Base-by-base conservation (phyloP, 176 grass and related monocot species). In the Aegilops bicornis region DNA sequence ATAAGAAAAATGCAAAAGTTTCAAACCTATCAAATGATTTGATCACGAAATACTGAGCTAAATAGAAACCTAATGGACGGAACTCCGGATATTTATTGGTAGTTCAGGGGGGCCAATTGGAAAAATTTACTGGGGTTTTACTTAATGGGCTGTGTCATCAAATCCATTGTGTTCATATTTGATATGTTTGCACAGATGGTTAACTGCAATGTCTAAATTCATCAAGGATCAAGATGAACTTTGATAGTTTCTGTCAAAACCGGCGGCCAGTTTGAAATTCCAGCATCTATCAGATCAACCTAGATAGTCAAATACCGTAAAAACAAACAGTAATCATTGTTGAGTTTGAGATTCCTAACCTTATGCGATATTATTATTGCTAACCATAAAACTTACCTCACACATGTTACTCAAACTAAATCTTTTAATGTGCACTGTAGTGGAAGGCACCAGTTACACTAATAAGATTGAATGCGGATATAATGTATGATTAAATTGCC, bases 101-200 rank as follows among this genome's bases (percentile, higher is more conserved):
- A 40, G 17, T 32, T 76, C 2, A 37, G 0, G 69, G 40, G 10
- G 40, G 2, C 14, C 42, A 82, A 76, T 61, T 14, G 50, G 27
- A 85, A 66, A 11, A 60, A 10, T 1, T 6, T 23, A 64, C 24
- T 17, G 59, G 78, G 7, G 11, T 43, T 68, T 79, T 45, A 70
- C 6, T 43, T 11, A 7, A 45, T 59, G 33, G 32, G 15, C 76
- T 16, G 13, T 42, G 20, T 22, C 64, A 69, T 79, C 23, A 61
- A 86, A 79, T 58, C 35, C 23, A 11, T 24, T 23, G 24, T 40
- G 36, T 79, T 70, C 69, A 35, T 39, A 86, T 58, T 79, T 61
- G 31, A 71, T 71, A 54, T 68, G 30, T 45, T 10, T 9, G 20
- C 24, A 67, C 2, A 30, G 43, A 15, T 52, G 13, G 43, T 54